Conservation (phyloP, 805 yeast species). For the Saccharomycopsis sp. region DNA sequence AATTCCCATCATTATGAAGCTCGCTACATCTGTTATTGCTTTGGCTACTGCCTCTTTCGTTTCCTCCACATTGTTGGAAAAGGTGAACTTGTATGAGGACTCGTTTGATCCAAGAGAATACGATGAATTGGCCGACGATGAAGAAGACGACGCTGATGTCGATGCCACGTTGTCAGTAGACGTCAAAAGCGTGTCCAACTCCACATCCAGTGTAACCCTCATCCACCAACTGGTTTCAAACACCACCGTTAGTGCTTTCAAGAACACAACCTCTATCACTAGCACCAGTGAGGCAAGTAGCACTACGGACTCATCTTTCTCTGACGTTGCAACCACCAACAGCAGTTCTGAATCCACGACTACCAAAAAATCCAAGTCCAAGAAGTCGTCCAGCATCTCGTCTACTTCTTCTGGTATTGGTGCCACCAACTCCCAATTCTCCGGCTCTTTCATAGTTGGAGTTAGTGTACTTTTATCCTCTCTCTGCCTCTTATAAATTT, state of each 20-base stretch:
- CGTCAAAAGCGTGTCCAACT: not conserved
- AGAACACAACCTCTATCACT: not conserved
- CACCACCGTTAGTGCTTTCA: not conserved
- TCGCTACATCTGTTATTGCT: not conserved
- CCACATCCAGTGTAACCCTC: not conserved
- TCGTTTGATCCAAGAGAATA: not conserved
- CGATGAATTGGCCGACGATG: not conserved
- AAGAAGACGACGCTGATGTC: not conserved
- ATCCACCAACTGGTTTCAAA: not conserved
- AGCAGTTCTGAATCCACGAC: not conserved
- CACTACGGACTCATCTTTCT: not conserved
- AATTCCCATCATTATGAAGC: not conserved
- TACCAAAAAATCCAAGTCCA: not conserved
- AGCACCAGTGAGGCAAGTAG: not conserved
- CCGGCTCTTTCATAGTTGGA: conserved; percentile 29
- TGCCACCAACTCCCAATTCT: conserved; percentile 26
- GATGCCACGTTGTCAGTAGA: not conserved
- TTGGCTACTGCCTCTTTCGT: not conserved
- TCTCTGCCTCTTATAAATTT: not conserved
- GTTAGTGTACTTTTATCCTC: conserved; percentile 26
- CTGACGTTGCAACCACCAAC: not conserved
- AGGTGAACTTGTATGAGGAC: not conserved
- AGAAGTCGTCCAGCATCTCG: not conserved
- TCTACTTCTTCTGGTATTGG: not conserved
- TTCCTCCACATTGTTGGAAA: not conserved